Percentiles rank a stretch among this genome's conserved stretches.
Conservation (phyloP, 2,329 filamentous ascomycete genomes). For the Huntiella bhutanensis region DNA sequence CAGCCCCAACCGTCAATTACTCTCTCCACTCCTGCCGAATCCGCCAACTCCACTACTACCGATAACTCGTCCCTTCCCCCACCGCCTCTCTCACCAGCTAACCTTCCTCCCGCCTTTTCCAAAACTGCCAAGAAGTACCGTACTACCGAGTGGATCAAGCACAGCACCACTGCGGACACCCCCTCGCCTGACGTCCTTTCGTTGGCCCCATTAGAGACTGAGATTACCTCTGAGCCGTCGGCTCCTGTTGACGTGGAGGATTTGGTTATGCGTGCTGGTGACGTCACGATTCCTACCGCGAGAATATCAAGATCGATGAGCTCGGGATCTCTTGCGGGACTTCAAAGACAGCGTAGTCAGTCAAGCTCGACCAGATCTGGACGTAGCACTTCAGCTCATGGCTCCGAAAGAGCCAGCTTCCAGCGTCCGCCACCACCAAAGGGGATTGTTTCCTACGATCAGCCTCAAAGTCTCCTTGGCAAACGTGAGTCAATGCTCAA, state of each 20-base stretch:
- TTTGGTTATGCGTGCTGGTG: constrained; percentile 43
- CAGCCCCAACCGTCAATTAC: constrained; percentile 8
- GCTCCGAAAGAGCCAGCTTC: constrained; percentile 1
- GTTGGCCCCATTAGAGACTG: constrained; percentile 23
- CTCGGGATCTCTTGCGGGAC: constrained; percentile 12
- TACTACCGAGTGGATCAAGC: constrained; percentile 93
- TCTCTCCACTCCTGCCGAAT: constrained; percentile 21
- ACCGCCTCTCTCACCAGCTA: constrained; percentile 35
- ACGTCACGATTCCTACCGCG: constrained; percentile 16
- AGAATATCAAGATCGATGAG: constrained; percentile 16
- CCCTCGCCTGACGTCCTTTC: constrained; percentile 46
- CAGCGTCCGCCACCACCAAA: constrained; percentile 14
- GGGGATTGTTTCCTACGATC: constrained; percentile 31
- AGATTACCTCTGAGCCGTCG: constrained; percentile 11
- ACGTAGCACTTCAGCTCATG: background rate
- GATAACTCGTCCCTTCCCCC: constrained; percentile 19
- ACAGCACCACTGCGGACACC: constrained; percentile 56
- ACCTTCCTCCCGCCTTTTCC: constrained; percentile 52
- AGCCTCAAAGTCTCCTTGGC: constrained; percentile 35
- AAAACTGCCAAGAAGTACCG: constrained; percentile 65
- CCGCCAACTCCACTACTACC: constrained; percentile 18
- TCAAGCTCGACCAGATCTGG: background rate
- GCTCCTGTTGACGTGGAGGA: constrained; percentile 36
- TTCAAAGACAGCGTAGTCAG: background rate
- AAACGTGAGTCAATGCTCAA: constrained; percentile 35